Evolutionary conservation across 345 rosid species (phyloP).

Genomic region (Eucalyptus victrix): DNA sequence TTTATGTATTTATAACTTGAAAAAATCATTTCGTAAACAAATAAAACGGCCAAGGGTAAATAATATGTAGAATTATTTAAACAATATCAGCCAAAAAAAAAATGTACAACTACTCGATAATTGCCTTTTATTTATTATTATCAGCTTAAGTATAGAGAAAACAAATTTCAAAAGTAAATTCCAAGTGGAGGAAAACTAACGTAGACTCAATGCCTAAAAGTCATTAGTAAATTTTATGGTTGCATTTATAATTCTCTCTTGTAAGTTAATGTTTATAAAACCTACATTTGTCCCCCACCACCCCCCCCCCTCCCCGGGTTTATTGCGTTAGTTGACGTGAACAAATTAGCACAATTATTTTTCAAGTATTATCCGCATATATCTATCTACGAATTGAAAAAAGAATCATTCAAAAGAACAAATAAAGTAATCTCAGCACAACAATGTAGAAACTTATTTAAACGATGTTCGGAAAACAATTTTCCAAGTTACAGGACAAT

Average conservation of each 20-base stretch:
- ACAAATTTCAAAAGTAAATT: background rate
- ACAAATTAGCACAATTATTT: background rate
- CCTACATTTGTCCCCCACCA: background rate
- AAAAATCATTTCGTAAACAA: background rate
- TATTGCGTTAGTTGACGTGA: background rate
- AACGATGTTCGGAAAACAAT: background rate
- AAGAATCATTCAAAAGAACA: background rate
- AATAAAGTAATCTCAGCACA: background rate
- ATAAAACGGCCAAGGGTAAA: background rate
- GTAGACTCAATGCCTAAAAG: background rate
- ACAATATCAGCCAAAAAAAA: background rate
- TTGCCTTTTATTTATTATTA: background rate
- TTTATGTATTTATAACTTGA: background rate
- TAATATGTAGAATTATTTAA: background rate
- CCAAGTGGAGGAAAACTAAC: background rate
- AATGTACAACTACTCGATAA: background rate
- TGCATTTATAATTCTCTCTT: background rate
- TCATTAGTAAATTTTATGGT: background rate
- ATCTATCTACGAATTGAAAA: background rate
- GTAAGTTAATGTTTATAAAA: background rate
- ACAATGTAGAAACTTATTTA: background rate
- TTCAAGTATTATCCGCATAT: background rate
- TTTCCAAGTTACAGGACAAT: background rate
- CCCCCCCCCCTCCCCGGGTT: rapidly evolving
- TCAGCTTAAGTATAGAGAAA: background rate